These are phyloP conservation scores for Sideroxylon spinosum DNA, from an alignment of 179 eudicot species.

Conservation along the genomic window DNA sequence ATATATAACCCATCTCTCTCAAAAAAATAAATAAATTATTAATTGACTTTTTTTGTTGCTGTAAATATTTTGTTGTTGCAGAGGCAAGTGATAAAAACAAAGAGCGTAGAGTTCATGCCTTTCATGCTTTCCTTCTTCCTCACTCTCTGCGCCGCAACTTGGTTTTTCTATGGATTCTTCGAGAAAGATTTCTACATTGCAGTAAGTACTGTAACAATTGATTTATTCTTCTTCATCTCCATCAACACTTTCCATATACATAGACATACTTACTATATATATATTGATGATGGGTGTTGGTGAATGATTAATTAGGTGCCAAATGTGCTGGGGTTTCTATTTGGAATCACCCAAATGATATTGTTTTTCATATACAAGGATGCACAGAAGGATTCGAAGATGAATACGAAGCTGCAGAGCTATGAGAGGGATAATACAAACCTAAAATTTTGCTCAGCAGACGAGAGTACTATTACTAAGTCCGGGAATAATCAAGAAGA, in stretches of 20 bases:
- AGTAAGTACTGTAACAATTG: background rate
- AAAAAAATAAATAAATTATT: no score
- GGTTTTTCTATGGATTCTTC: constrained; percentile 16
- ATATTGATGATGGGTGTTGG: background rate
- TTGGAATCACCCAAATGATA: constrained; percentile 37
- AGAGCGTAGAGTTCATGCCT: constrained; percentile 17
- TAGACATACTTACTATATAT: no score
- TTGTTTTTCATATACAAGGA: constrained; percentile 34
- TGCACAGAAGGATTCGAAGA: constrained; percentile 11
- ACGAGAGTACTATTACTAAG: background rate
- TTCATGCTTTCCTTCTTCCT: constrained; percentile 1
- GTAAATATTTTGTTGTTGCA: background rate
- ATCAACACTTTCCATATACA: no score
- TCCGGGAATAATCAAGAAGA: background rate
- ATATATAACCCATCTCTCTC: no score
- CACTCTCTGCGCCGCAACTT: background rate
- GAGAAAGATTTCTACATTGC: constrained; percentile 3
- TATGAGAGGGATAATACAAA: background rate
- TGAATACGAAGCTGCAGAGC: constrained; percentile 11
- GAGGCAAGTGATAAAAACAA: constrained; percentile 12
- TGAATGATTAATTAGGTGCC: constrained; percentile 25
- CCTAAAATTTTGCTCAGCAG: background rate
- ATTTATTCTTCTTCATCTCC: no score
- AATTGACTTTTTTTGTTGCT: no score
- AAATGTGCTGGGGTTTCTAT: constrained; percentile 32